phyloP scores from a whole-genome alignment of 1,284 basidiomycete genomes.

The Coniferiporia sulphurascens region DNA sequence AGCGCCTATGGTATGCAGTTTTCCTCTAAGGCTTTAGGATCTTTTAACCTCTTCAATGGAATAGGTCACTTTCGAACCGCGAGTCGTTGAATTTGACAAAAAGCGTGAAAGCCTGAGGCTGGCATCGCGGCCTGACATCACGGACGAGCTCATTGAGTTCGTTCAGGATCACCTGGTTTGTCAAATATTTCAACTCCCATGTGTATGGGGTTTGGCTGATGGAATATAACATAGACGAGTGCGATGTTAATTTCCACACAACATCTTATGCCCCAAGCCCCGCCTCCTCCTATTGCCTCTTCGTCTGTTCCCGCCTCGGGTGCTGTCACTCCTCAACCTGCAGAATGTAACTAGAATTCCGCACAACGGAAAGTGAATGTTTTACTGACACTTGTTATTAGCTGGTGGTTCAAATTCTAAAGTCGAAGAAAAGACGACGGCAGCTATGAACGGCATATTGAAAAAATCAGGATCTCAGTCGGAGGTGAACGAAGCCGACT shows the following conservation, averaged over 20 bases:
- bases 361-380: neutral
- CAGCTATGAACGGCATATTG: neutral
- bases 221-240: slow-evolving; percentile 48
- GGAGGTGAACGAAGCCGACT: slow-evolving; percentile 8
- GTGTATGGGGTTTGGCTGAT: slow-evolving; percentile 2
- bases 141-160: slow-evolving; percentile 70
- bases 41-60: neutral
- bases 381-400: neutral
- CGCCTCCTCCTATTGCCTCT: slow-evolving; percentile 9
- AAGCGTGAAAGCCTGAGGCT: slow-evolving; percentile 55
- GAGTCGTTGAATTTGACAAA: slow-evolving; percentile 83
- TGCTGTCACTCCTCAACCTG: slow-evolving; percentile 8
- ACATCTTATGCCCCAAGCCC: slow-evolving; percentile 58
- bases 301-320: slow-evolving; percentile 9
- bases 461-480: slow-evolving; percentile 10
- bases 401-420: neutral
- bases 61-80: slow-evolving; percentile 89
- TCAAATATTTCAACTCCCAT: slow-evolving; percentile 14
- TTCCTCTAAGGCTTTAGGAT: neutral
- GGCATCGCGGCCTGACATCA: slow-evolving; percentile 49
- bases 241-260: slow-evolving; percentile 85
- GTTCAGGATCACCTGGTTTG: slow-evolving; percentile 59
- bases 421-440: neutral
- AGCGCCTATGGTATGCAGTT: slow-evolving; percentile 75
- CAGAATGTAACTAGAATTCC: neutral